phyloP scores from a whole-genome alignment of 2,329 filamentous ascomycete genomes.

The Claviceps capensis region DNA sequence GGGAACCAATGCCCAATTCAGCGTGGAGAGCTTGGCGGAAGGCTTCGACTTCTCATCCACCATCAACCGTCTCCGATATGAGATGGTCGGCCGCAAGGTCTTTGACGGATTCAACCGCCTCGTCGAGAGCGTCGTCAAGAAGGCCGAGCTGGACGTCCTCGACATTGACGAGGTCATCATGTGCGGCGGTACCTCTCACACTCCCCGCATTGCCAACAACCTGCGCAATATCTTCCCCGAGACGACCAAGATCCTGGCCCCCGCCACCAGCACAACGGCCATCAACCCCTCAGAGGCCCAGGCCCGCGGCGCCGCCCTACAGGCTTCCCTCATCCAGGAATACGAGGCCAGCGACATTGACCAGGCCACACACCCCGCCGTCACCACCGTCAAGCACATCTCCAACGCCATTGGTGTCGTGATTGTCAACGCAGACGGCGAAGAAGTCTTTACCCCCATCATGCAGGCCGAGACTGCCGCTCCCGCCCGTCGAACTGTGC shows the following conservation, averaged over 20 bases:
- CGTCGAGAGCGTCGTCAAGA: constrained; percentile 73
- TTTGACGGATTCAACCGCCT: constrained; percentile 80
- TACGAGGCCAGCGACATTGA: constrained; percentile 90
- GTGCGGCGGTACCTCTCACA: constrained; percentile 83
- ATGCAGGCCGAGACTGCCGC: constrained; percentile 78
- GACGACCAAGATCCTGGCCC: constrained; percentile 65
- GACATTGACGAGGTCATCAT: constrained; percentile 93
- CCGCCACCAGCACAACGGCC: constrained; percentile 60
- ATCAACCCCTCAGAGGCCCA: constrained; percentile 90
- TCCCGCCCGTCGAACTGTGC: constrained; percentile 72
- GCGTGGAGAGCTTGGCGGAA: constrained; percentile 78
- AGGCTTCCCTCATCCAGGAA: constrained; percentile 86
- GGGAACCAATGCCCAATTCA: constrained; percentile 79
- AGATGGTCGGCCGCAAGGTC: constrained; percentile 74
- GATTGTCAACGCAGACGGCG: constrained; percentile 42
- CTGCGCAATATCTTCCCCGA: constrained; percentile 69
- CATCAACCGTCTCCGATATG: constrained; percentile 87
- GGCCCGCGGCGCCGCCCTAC: constrained; percentile 83
- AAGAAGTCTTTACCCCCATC: constrained; percentile 66
- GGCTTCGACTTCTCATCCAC: constrained; percentile 85
- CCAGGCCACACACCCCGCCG: constrained; percentile 88
- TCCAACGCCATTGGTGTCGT: constrained; percentile 80
- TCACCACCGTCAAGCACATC: constrained; percentile 87
- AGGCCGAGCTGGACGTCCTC: constrained; percentile 81
- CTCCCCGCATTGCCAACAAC: constrained; percentile 79